Conservation (phyloP, 129 eudicot genomes). For the Tagetes patula region DNA sequence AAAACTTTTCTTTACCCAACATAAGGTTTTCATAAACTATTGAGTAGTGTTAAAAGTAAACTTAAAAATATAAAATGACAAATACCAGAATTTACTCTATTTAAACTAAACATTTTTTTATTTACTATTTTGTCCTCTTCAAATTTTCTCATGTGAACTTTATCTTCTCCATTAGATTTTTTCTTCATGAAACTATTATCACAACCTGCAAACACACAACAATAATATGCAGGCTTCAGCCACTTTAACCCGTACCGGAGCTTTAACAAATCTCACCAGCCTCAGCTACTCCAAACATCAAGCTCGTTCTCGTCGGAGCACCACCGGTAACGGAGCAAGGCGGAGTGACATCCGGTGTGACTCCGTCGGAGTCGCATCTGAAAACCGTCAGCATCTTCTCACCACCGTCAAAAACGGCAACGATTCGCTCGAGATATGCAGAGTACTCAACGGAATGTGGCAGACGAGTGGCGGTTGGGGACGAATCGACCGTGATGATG, state of each 20-base stretch:
- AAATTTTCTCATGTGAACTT: neutral
- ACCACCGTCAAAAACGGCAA: conserved; percentile 64
- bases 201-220: conserved; percentile 1
- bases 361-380: conserved; percentile 40
- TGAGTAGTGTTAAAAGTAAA: too few species aligned
- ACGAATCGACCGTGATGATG: conserved; percentile 74
- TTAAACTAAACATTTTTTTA: neutral
- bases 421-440: conserved; percentile 82
- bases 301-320: conserved; percentile 13
- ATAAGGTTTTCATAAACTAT: too few species aligned
- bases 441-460: conserved; percentile 98
- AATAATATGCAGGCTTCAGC: conserved; percentile 27
- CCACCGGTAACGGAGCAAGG: conserved; percentile 23
- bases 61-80: too few species aligned
- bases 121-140: neutral
- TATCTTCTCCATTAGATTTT: conserved; percentile 25
- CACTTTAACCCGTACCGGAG: conserved; percentile 19
- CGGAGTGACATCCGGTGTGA: conserved; percentile 44
- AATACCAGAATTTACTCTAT: too few species aligned
- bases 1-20: neutral
- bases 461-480: conserved; percentile 99
- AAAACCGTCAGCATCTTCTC: conserved; percentile 41
- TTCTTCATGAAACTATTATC: neutral
- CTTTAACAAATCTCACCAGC: conserved; percentile 26
- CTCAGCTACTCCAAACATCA: conserved; percentile 22